These are phyloP conservation scores for Mycosphaerelloides madeirae DNA, from an alignment of 2,329 filamentous ascomycete genomes.

Conservation along the genomic window DNA sequence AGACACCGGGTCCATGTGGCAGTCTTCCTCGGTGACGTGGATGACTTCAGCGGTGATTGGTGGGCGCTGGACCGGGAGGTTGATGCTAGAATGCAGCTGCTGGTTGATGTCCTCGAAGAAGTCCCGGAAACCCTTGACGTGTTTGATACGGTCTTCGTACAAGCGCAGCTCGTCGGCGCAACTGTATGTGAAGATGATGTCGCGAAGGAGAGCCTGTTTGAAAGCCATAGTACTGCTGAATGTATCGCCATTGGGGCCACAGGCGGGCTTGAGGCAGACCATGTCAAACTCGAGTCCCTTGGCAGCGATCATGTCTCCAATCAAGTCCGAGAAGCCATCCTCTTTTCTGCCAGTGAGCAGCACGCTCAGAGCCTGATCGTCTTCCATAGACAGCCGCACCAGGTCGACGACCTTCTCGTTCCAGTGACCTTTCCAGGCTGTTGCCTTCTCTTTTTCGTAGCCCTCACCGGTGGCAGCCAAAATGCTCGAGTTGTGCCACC, in stretches of 20 bases:
- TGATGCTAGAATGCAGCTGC: conserved; percentile 32
- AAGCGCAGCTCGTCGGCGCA: conserved; percentile 73
- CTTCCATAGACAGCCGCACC: conserved; percentile 72
- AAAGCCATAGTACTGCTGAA: conserved; percentile 84
- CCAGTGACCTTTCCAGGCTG: conserved; percentile 92
- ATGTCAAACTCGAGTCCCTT: conserved; percentile 83
- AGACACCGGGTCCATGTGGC: conserved; percentile 67
- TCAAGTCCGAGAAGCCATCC: conserved; percentile 66
- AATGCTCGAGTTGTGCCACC: conserved; percentile 93
- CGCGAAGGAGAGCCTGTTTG: conserved; percentile 79
- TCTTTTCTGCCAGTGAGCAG: conserved; percentile 84
- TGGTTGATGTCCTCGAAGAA: conserved; percentile 78
- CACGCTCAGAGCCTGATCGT: conserved; percentile 79
- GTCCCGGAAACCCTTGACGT: conserved; percentile 75
- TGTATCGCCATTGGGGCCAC: conserved; percentile 71
- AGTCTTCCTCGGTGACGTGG: conserved; percentile 73
- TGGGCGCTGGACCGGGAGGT: conserved; percentile 47
- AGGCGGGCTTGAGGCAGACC: conserved; percentile 77
- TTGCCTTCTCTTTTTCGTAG: conserved; percentile 71
- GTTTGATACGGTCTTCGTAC: conserved; percentile 60
- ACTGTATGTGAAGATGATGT: conserved; percentile 80
- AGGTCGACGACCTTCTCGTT: conserved; percentile 81
- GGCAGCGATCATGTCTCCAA: conserved; percentile 74
- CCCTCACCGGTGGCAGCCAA: conserved; percentile 82
- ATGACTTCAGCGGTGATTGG: conserved; percentile 75